Conservation (phyloP, 345 rosid genomes). For the Citrus mangshanensis region DNA sequence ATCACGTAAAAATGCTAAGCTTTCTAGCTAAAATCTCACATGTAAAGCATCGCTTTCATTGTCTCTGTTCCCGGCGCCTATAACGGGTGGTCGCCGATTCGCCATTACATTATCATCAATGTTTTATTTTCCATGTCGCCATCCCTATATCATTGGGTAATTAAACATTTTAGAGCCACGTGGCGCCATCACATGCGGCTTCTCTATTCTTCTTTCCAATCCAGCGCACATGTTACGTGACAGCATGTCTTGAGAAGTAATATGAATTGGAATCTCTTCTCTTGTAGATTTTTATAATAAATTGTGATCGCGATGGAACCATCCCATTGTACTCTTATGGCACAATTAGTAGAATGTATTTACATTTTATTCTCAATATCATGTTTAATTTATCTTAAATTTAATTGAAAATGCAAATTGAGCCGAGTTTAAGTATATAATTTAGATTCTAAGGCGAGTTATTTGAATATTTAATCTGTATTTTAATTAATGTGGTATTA, state of each 20-base stretch:
- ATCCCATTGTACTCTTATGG: not conserved
- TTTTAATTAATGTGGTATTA: too few relatives aligned
- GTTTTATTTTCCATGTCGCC: constrained; percentile 3
- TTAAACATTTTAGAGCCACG: constrained; percentile 6
- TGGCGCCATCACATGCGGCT: constrained; percentile 33
- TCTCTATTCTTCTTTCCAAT: not conserved
- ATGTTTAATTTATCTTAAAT: too few relatives aligned
- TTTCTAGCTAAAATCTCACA: constrained; percentile 14
- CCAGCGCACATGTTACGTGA: constrained; percentile 22
- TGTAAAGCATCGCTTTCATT: constrained; percentile 23
- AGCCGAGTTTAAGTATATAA: too few relatives aligned
- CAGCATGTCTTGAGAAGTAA: constrained; percentile 10
- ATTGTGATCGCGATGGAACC: not conserved
- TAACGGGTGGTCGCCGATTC: constrained; percentile 23
- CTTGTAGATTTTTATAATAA: not conserved
- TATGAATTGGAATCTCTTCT: not conserved
- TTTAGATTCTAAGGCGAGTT: too few relatives aligned
- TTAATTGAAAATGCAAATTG: too few relatives aligned
- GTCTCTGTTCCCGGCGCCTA: constrained; percentile 28
- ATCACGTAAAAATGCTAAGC: not conserved
- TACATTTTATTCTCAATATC: too few relatives aligned
- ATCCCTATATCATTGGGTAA: not conserved
- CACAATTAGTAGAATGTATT: too few relatives aligned
- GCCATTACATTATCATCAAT: not conserved
- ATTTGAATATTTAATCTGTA: too few relatives aligned